These are phyloP conservation scores for Kalaharituber pfeilii DNA, from an alignment of 2,329 filamentous ascomycete genomes.

Conservation along the genomic window DNA sequence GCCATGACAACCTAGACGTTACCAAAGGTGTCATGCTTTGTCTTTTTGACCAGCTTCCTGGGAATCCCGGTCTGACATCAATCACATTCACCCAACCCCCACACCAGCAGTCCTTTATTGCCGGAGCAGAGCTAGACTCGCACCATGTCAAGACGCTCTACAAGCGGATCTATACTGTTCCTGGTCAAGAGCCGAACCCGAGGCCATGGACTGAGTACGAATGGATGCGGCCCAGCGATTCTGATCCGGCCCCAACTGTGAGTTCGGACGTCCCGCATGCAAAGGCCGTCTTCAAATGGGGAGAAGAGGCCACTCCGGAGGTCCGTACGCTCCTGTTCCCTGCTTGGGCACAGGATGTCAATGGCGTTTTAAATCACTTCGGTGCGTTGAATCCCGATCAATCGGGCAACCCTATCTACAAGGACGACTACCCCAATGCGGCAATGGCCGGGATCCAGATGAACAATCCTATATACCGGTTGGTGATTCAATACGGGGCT, in stretches of 20 bases:
- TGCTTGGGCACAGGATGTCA: conserved; percentile 6
- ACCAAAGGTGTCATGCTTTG: conserved; percentile 25
- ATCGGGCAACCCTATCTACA: conserved; percentile 3
- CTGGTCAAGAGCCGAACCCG: too few relatives aligned
- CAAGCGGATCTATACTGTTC: conserved; percentile 22
- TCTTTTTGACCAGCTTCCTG: conserved; percentile 24
- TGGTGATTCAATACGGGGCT: conserved; percentile 7
- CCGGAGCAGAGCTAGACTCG: conserved; percentile 14
- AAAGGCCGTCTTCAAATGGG: conserved; percentile 5
- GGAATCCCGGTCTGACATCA: conserved; percentile 18
- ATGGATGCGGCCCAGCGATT: too few relatives aligned
- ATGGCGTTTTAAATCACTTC: conserved; percentile 3
- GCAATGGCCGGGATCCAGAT: conserved; percentile 20
- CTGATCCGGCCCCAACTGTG: background rate
- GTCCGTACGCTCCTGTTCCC: conserved; percentile 4
- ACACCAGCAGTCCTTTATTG: conserved; percentile 28
- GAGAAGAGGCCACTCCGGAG: conserved; percentile 2
- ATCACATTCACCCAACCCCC: conserved; percentile 27
- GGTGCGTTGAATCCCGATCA: conserved; percentile 3
- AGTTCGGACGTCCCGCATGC: background rate
- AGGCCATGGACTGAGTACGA: background rate
- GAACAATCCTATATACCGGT: conserved; percentile 17
- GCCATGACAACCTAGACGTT: conserved; percentile 25
- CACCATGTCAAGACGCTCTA: conserved; percentile 16
- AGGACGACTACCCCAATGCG: conserved; percentile 9